A percentile compares a stretch with the other conserved stretches of the same genome.
phyloP scores from a whole-genome alignment of 805 yeast species.

The Candida saitoana region DNA sequence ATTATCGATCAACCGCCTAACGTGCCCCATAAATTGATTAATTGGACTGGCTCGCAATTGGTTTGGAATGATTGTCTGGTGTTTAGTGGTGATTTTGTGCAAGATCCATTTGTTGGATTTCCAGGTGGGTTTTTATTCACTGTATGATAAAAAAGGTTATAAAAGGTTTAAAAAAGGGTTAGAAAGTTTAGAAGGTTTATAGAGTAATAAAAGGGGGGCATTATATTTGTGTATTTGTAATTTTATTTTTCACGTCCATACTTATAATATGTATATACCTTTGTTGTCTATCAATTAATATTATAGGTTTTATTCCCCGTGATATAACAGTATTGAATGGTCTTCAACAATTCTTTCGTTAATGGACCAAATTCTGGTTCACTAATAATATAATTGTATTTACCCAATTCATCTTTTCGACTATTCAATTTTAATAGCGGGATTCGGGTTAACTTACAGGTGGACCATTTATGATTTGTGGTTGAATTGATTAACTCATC shows the following conservation, averaged over 20 bases:
- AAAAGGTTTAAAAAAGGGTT: not conserved
- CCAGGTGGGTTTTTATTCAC: conserved; percentile 21
- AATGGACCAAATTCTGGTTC: conserved; percentile 8
- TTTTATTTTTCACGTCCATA: no score
- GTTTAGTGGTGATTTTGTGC: conserved; percentile 18
- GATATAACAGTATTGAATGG: conserved; percentile 30
- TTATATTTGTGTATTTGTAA: no score
- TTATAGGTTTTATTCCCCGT: conserved; percentile 34
- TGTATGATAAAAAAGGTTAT: not conserved
- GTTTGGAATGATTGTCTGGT: conserved; percentile 26
- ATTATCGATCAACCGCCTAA: conserved; percentile 44
- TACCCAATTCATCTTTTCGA: conserved; percentile 28
- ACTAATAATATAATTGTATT: conserved; percentile 23
- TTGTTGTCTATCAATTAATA: not conserved
- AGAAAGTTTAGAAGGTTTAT: not conserved
- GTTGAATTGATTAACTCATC: conserved; percentile 21
- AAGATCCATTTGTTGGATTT: conserved; percentile 16
- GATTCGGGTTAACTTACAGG: conserved; percentile 32
- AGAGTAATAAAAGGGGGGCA: not conserved
- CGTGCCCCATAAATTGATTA: conserved; percentile 18
- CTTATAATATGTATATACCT: no score
- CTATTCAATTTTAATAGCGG: conserved; percentile 34
- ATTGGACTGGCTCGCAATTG: conserved; percentile 31
- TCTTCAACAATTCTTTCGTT: conserved; percentile 14
- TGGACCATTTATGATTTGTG: conserved; percentile 33